Conservation (phyloP, 1,139 yeast genomes). For the Hemisphaericaspora lyxosophila region DNA sequence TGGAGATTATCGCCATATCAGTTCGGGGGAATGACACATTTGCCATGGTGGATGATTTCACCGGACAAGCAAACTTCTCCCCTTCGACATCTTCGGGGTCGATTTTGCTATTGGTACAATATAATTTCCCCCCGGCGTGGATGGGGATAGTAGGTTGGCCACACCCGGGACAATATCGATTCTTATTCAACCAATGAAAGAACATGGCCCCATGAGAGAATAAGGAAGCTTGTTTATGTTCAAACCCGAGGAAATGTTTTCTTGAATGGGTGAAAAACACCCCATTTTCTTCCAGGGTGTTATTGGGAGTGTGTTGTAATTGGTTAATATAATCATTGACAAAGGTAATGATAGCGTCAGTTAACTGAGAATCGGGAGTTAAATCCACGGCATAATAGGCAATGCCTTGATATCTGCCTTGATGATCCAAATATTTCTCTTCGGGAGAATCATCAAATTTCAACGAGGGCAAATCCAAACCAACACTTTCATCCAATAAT, state of each 20-base stretch:
- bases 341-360: constrained; percentile 21
- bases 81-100: constrained; percentile 14
- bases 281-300: constrained; percentile 17
- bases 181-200: constrained; percentile 79
- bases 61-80: constrained; percentile 47
- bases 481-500: constrained; percentile 55
- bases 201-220: constrained; percentile 83
- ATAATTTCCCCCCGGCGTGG: constrained; percentile 79
- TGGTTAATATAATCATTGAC: constrained; percentile 16
- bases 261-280: constrained; percentile 35
- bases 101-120: constrained; percentile 47
- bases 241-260: constrained; percentile 36
- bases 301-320: constrained; percentile 8
- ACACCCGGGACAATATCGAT: constrained; percentile 85
- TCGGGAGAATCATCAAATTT: constrained; percentile 26
- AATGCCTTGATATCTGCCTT: constrained; percentile 60
- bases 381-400: constrained; percentile 81
- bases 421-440: constrained; percentile 40
- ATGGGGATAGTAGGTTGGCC: constrained; percentile 68
- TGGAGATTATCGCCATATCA: constrained; percentile 83
- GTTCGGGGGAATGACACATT: constrained; percentile 86
- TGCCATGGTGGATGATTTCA: constrained; percentile 52
- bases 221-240: constrained; percentile 56
- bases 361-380: constrained; percentile 31
- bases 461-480: constrained; percentile 29